Base-by-base conservation (phyloP, 1,284 basidiomycete species). In the Irpex rosettiformis region DNA sequence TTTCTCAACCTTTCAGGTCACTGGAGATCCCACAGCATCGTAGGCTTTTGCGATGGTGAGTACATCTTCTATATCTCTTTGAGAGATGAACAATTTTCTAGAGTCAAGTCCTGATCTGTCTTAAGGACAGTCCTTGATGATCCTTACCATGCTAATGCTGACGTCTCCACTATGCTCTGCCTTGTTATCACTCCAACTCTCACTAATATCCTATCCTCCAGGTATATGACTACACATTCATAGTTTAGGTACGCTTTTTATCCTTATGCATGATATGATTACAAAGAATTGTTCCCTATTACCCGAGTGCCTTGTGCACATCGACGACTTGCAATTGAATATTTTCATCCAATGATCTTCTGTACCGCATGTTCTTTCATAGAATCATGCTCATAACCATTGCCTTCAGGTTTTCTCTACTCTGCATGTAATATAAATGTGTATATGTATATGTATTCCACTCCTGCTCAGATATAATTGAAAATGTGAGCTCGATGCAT, bases 71-170 rank as follows among this genome's bases (percentile, higher is more conserved):
- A 60, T 51, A 64, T n/a, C 56, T 22, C 5, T 61, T 65, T 52
- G 70, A 62, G 78, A 81, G 89, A 89, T 88, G 80, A 77, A 79
- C 71, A 82, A 81, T 77, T 85, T 51, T 49, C 48, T 90, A 89
- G 88, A 90, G 89, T 91, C 89, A 91, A 91, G 89, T 88, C 77
- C 89, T 86, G 86, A 91, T 72, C 76, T 73, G 81, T 89, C 85
- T 83, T 58, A 83, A 81, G 85, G 85, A 87, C 78, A 72, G 74
- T 76, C 65, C 68, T 78, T 88, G 88, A 87, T 78, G 88, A 88
- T 75, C 70, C 70, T 66, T 78, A 67, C 87, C 89, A 91, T 91
- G 88, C 88, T 91, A 91, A 91, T 91, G 80, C 88, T 91, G 88
- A 89, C 74, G 60, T 69, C 65, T 58, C 37, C 62, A n/a, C 43